Evolutionary conservation across 1,284 basidiomycete species (phyloP), one percentile per base, ranked within the genome.

Genomic region (Cryptococcus sp.): DNA sequence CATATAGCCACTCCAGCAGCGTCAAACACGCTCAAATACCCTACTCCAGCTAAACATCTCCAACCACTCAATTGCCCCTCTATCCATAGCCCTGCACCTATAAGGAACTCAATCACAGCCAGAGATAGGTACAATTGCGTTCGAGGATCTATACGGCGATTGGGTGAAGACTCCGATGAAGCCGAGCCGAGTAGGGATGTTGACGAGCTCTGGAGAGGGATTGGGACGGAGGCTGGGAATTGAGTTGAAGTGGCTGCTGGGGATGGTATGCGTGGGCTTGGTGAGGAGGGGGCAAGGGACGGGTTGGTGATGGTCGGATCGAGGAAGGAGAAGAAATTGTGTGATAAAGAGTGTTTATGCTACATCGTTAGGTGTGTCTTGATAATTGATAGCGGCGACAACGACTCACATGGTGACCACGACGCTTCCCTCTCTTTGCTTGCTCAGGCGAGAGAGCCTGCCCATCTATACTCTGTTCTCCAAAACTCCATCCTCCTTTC

Each of bases 11-110:
- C 80, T 0, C 90, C 90, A 59, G 91, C 79, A 2, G 91, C 83
- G 70, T 98, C 94, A 66, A 98, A 98, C 1, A 98, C 91, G 25
- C 96, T 84, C 80, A 96, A 87, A 70, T 98, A 98, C 0, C 94
- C 94, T 14, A 98, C 74, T 0, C 91, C 94, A 0, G 92, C 93
- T 51, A 88, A 85, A 2, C 87, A 81, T 23, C 97, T 77, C 46
- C 90, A 92, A 16, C 93, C 93, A 24, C 83, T 82, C 55, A 87
- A 85, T 72, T 98, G 94, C 1, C 92, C 93, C n/a, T 81, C 79
- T 2, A 94, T 84, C 94, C 94, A 98, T 10, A 98, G 63, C 4
- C 71, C 72, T 1, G 78, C 77, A 1, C 82, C 82, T 2, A 82
- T 65, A 0, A 74, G 65, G 36, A 80, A 76, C 60, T 82, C 78